Conservation (phyloP, 1,284 basidiomycete species). For the Phaffia rhodozyma region DNA sequence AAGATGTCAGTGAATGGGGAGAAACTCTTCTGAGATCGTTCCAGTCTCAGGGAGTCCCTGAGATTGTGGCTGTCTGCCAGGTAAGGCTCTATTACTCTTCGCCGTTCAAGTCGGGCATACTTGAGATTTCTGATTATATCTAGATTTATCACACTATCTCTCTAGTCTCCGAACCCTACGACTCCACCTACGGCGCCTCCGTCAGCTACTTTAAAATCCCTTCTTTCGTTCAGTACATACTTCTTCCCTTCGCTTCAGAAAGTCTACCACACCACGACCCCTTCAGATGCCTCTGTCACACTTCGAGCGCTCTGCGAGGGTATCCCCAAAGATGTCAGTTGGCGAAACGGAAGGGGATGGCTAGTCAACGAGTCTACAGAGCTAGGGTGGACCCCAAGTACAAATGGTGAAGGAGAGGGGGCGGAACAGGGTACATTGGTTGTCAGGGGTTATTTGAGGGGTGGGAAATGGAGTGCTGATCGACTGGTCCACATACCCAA, state of each 20-base stretch:
- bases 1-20: conserved; percentile 76
- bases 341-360: conserved; percentile 71
- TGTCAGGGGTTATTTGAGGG: conserved; percentile 75
- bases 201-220: conserved; percentile 58
- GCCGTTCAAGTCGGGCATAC: background rate
- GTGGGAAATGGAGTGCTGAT: conserved; percentile 65
- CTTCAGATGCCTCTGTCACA: conserved; percentile 57
- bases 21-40: conserved; percentile 82
- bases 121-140: too few species aligned
- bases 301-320: conserved; percentile 67
- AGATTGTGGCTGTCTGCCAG: conserved; percentile 48
- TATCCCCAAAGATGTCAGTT: conserved; percentile 58
- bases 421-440: conserved; percentile 43
- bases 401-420: conserved; percentile 22
- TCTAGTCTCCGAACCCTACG: conserved; percentile 36
- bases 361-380: conserved; percentile 54
- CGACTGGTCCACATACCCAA: conserved; percentile 80
- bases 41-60: conserved; percentile 65
- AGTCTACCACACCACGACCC: conserved; percentile 38
- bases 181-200: conserved; percentile 43
- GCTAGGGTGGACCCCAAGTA: conserved; percentile 23
- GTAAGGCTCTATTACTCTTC: conserved; percentile 26
- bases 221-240: conserved; percentile 85
- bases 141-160: conserved; percentile 34
- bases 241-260: conserved; percentile 76